Conservation (phyloP, 1,284 basidiomycete species). For the Psilocybe mexicana region DNA sequence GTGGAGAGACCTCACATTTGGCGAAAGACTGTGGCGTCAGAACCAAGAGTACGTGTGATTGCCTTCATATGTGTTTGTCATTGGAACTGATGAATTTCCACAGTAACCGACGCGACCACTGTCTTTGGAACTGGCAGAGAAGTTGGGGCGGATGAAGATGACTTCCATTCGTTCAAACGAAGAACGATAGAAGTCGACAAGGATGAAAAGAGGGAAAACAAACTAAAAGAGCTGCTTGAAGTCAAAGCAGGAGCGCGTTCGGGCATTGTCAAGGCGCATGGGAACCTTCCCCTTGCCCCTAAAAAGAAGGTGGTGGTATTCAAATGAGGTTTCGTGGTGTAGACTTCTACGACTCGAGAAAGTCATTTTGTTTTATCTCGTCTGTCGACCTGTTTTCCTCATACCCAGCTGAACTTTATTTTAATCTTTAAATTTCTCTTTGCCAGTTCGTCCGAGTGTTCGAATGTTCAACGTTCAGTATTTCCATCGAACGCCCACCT, state of each 20-base stretch:
- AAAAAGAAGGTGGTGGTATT: slow-evolving; percentile 56
- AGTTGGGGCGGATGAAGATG: slow-evolving; percentile 88
- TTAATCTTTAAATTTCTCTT: too few relatives aligned
- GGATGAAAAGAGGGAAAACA: slow-evolving; percentile 54
- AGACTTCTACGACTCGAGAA: too few relatives aligned
- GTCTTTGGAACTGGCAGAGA: slow-evolving; percentile 54
- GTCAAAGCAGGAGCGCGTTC: slow-evolving; percentile 47
- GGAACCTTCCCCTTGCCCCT: slow-evolving; percentile 30
- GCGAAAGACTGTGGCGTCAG: slow-evolving; percentile 80
- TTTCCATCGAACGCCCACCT: too few relatives aligned
- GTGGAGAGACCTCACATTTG: slow-evolving; percentile 81
- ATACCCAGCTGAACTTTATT: too few relatives aligned
- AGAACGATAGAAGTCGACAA: slow-evolving; percentile 59
- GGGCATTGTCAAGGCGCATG: slow-evolving; percentile 45
- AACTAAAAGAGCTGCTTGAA: slow-evolving; percentile 40
- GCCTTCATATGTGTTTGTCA: not conserved
- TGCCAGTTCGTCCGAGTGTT: too few relatives aligned
- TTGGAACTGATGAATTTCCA: slow-evolving; percentile 9
- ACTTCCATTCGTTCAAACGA: slow-evolving; percentile 82
- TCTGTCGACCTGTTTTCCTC: too few relatives aligned
- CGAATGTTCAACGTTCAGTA: too few relatives aligned
- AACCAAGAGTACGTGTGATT: slow-evolving; percentile 48
- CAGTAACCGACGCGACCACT: slow-evolving; percentile 34
- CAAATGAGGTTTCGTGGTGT: slow-evolving; percentile 25
- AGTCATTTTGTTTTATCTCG: too few relatives aligned